Percentiles rank a stretch among this genome's conserved stretches.
phyloP scores from a whole-genome alignment of 1,139 yeast species.

The Kurtzmaniella quercitrusa region DNA sequence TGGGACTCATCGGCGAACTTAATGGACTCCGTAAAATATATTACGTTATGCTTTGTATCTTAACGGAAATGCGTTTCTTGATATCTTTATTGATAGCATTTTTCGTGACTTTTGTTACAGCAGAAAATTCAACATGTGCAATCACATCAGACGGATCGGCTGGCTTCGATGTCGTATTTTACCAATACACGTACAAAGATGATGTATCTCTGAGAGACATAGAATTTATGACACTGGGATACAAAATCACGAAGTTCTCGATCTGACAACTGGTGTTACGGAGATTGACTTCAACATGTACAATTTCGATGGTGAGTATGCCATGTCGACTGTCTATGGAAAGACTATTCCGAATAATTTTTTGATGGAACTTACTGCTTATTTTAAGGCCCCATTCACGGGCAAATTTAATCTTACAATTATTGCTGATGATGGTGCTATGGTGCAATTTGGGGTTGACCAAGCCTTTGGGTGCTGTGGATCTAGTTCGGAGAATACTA shows the following conservation, averaged over 20 bases:
- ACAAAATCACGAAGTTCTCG: neutral
- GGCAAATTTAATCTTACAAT: neutral
- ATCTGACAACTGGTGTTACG: neutral
- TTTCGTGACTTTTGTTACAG: too few species aligned
- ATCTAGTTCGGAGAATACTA: constrained; percentile 6
- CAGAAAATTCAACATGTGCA: neutral
- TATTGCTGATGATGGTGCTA: constrained; percentile 18
- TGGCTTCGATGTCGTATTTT: neutral
- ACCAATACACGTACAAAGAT: neutral
- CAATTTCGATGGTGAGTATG: neutral
- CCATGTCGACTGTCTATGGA: neutral
- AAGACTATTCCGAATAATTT: neutral
- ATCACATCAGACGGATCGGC: neutral
- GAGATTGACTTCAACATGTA: neutral
- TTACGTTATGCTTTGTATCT: too few species aligned
- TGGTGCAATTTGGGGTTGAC: constrained; percentile 18
- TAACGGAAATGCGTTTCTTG: too few species aligned
- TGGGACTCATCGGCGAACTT: too few species aligned
- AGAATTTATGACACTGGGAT: neutral
- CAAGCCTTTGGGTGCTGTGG: constrained; percentile 24
- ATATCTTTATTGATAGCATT: too few species aligned
- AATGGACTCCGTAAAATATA: too few species aligned
- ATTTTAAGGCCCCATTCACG: neutral
- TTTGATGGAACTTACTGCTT: neutral
- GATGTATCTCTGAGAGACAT: neutral